Percentiles rank a stretch among this genome's conserved stretches.
phyloP scores from a whole-genome alignment of 2,329 filamentous ascomycete genomes.

The Cladorrhinum sp. region DNA sequence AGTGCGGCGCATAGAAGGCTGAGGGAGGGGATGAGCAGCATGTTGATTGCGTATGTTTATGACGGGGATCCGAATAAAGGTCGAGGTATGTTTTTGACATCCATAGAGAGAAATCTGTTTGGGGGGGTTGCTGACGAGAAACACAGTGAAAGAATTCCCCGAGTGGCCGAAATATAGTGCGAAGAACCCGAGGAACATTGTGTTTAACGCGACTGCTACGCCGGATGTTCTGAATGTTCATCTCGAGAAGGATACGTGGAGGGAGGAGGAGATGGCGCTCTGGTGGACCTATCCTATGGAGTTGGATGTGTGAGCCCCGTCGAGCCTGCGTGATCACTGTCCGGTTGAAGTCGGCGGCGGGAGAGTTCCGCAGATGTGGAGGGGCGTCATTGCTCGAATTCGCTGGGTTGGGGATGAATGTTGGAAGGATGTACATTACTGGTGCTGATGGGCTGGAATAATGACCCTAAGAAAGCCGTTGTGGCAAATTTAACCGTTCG shows the following conservation, averaged over 20 bases:
- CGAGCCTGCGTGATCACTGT: too few species aligned
- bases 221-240: constrained; percentile 21
- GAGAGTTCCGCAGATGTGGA: too few species aligned
- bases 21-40: constrained; percentile 18
- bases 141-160: constrained; percentile 15
- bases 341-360: too few species aligned
- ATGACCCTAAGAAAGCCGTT: too few species aligned
- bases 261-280: constrained; percentile 13
- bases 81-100: constrained; percentile 8
- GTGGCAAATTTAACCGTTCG: too few species aligned
- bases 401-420: too few species aligned
- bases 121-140: not conserved
- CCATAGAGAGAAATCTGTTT: not conserved
- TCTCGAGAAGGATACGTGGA: constrained; percentile 20
- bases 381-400: too few species aligned
- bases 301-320: not conserved
- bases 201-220: constrained; percentile 19
- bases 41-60: constrained; percentile 21
- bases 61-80: constrained; percentile 20
- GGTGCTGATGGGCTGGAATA: too few species aligned
- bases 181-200: constrained; percentile 20
- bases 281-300: constrained; percentile 5
- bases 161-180: constrained; percentile 20
- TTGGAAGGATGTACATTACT: too few species aligned
- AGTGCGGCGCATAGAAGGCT: constrained; percentile 18